Evolutionary conservation across 208 protist genomes (phyloP).

Genomic region (Trypanosoma theileri): DNA sequence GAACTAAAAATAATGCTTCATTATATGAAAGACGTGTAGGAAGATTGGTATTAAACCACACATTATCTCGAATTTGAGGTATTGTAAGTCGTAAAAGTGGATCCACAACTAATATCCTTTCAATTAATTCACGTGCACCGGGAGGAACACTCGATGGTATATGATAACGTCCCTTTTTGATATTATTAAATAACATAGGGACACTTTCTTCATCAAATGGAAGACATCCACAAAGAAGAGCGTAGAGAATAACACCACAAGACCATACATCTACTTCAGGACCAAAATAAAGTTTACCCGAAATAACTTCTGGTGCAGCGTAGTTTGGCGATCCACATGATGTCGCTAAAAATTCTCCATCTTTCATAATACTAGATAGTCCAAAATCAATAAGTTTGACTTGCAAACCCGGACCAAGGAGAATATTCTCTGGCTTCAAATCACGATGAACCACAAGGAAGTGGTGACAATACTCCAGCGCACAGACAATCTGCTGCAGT

Average conservation of each 20-base stretch:
- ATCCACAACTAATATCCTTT: slow-evolving; percentile 89
- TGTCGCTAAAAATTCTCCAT: slow-evolving; percentile 88
- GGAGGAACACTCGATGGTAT: slow-evolving; percentile 63
- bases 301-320: slow-evolving; percentile 94
- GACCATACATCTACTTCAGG: slow-evolving; percentile 94
- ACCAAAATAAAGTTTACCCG: slow-evolving; percentile 91
- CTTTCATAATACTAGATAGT: slow-evolving; percentile 92
- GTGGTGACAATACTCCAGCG: slow-evolving; percentile 98
- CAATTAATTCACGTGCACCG: slow-evolving; percentile 76
- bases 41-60: slow-evolving; percentile 86
- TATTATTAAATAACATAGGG: slow-evolving; percentile 91
- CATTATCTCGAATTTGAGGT: slow-evolving; percentile 87
- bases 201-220: slow-evolving; percentile 94
- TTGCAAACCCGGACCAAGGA: slow-evolving; percentile 85
- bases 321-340: slow-evolving; percentile 95
- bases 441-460: slow-evolving; percentile 93
- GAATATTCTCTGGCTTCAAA: slow-evolving; percentile 94
- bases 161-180: slow-evolving; percentile 86
- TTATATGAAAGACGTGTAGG: slow-evolving; percentile 79
- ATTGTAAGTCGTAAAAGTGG: slow-evolving; percentile 88
- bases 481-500: slow-evolving; percentile 99
- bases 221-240: slow-evolving; percentile 90
- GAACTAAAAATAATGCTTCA: slow-evolving; percentile 63
- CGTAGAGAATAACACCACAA: slow-evolving; percentile 95
- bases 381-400: slow-evolving; percentile 96